A percentile compares a stretch with the other conserved stretches of the same genome.
These are phyloP conservation scores for Botrytis porri DNA, from an alignment of 2,329 filamentous ascomycete genomes.

Conservation along the genomic window DNA sequence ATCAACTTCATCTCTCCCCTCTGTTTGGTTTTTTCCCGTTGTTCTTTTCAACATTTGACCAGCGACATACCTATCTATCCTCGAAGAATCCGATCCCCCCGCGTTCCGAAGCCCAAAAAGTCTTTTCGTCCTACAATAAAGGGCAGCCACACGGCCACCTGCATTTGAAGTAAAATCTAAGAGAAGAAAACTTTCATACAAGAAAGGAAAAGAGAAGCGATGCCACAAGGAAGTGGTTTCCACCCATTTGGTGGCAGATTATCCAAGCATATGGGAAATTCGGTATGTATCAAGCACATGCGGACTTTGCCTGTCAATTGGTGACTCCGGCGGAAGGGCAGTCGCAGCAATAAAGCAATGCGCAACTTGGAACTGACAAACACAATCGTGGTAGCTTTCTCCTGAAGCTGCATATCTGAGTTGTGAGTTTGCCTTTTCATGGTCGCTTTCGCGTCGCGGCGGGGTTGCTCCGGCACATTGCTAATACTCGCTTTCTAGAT, in stretches of 20 bases:
- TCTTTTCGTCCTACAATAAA: not conserved
- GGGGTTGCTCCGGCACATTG: constrained; percentile 5
- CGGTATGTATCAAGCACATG: constrained; percentile 39
- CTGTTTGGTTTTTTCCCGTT: not conserved
- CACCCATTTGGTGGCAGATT: constrained; percentile 53
- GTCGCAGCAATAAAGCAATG: not conserved
- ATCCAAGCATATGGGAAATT: constrained; percentile 49
- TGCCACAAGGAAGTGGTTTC: constrained; percentile 41
- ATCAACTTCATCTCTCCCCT: not conserved
- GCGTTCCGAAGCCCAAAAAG: constrained; percentile 10
- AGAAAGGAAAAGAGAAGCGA: not conserved
- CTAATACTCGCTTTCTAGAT: constrained; percentile 45
- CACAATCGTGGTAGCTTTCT: constrained; percentile 41
- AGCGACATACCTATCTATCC: not conserved
- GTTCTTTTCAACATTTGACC: not conserved
- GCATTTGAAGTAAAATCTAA: not conserved
- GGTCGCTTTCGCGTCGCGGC: not conserved
- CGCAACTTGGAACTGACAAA: not conserved
- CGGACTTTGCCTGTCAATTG: constrained; percentile 5
- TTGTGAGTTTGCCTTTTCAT: constrained; percentile 51
- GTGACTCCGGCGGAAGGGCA: not conserved
- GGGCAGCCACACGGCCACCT: not conserved
- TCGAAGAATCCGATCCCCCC: constrained; percentile 10
- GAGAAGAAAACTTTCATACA: not conserved
- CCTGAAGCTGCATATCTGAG: constrained; percentile 69